These are phyloP conservation scores for Teratosphaeria nubilosa DNA, from an alignment of 2,329 filamentous ascomycete genomes.

Conservation along the genomic window DNA sequence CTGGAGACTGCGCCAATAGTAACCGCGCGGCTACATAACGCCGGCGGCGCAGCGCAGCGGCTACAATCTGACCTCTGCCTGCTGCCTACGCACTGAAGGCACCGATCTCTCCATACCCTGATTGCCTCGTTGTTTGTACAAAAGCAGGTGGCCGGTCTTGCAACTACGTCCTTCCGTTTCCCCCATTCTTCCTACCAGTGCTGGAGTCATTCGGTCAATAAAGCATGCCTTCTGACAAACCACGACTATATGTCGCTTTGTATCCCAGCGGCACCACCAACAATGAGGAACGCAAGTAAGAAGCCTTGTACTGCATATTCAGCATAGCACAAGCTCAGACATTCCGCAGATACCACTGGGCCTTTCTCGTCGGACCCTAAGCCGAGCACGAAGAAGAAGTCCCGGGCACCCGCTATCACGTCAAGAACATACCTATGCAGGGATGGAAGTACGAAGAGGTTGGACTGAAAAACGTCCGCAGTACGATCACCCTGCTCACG, in stretches of 20 bases:
- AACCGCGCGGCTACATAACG: too few relatives aligned
- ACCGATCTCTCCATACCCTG: too few relatives aligned
- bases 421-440: conserved; percentile 1
- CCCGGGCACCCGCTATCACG: conserved; percentile 2
- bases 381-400: neutral
- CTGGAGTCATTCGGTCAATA: neutral
- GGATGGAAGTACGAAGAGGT: conserved; percentile 2
- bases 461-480: neutral
- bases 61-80: too few relatives aligned
- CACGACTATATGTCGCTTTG: conserved; percentile 25
- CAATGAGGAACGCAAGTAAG: conserved; percentile 19
- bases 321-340: neutral
- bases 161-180: neutral
- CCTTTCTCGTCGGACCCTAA: conserved; percentile 3
- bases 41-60: too few relatives aligned
- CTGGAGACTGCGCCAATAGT: too few relatives aligned
- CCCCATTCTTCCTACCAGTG: neutral
- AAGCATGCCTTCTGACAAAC: conserved; percentile 3
- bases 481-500: conserved; percentile 16
- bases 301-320: neutral
- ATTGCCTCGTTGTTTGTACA: too few relatives aligned
- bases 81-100: too few relatives aligned
- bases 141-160: neutral
- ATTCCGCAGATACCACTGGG: conserved; percentile 4
- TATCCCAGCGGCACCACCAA: conserved; percentile 19